These are phyloP conservation scores for Allium fistulosum DNA, from an alignment of 106 monocot genomes.

Conservation along the genomic window DNA sequence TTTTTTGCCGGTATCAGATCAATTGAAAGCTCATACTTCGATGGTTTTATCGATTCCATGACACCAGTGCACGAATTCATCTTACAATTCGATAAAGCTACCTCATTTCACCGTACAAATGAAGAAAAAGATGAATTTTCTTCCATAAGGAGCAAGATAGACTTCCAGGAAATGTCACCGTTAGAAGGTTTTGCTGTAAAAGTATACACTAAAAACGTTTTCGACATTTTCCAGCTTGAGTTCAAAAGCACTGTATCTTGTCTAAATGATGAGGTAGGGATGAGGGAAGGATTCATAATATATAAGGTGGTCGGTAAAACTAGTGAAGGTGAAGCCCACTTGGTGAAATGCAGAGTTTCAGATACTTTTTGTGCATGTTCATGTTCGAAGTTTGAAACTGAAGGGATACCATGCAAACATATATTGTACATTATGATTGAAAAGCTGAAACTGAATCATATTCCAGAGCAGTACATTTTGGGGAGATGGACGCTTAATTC, in stretches of 20 bases:
- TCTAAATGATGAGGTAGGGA: neutral
- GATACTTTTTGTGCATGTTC: neutral
- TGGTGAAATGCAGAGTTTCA: neutral
- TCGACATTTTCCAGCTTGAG: neutral
- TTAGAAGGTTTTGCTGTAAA: neutral
- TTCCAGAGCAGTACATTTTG: neutral
- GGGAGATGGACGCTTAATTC: neutral
- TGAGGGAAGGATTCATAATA: neutral
- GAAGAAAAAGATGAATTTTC: constrained; percentile 18
- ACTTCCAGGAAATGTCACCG: neutral
- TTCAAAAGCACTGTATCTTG: neutral
- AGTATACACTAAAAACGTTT: neutral
- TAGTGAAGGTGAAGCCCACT: neutral
- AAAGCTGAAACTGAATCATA: neutral
- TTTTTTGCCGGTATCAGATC: constrained; percentile 21
- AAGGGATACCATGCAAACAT: neutral
- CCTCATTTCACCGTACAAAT: constrained; percentile 4
- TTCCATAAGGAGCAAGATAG: constrained; percentile 2
- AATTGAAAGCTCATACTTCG: constrained; percentile 16
- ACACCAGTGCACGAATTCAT: constrained; percentile 20
- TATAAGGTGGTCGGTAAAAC: neutral
- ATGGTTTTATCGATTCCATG: constrained; percentile 15
- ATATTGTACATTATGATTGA: neutral
- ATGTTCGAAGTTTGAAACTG: constrained; percentile 3
- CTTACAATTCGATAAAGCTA: constrained; percentile 11